These are phyloP conservation scores for Trichomonascus vanleenenianus DNA, from an alignment of 805 yeast genomes.

Conservation along the genomic window DNA sequence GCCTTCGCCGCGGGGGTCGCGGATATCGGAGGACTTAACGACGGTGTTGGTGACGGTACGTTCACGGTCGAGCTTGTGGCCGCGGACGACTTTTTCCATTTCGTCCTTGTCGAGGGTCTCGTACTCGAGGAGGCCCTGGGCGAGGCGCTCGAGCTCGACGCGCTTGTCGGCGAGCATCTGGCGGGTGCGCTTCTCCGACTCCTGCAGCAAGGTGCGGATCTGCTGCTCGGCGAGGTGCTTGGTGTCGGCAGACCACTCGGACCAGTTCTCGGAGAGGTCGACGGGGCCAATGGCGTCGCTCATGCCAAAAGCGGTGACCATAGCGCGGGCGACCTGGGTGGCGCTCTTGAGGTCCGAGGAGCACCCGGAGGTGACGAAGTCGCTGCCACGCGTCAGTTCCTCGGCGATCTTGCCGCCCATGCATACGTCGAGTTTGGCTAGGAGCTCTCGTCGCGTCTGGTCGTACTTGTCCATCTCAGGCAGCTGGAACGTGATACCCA, in stretches of 20 bases:
- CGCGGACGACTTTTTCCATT: slow-evolving; percentile 76
- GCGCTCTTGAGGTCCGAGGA: slow-evolving; percentile 86
- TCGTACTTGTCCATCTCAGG: slow-evolving; percentile 98
- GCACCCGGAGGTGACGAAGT: slow-evolving; percentile 92
- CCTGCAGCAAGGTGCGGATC: slow-evolving; percentile 65
- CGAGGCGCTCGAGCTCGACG: slow-evolving; percentile 74
- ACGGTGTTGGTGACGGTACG: slow-evolving; percentile 72
- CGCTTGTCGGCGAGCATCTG: slow-evolving; percentile 51
- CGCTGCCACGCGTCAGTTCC: slow-evolving; percentile 83
- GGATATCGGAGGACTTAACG: slow-evolving; percentile 38
- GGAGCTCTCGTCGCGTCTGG: slow-evolving; percentile 79
- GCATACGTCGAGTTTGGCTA: slow-evolving; percentile 89
- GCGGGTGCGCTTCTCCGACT: slow-evolving; percentile 75
- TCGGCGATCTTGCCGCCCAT: slow-evolving; percentile 99
- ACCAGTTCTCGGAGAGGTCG: slow-evolving; percentile 84
- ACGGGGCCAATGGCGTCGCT: slow-evolving; percentile 90
- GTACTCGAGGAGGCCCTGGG: slow-evolving; percentile 88
- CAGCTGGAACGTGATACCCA: slow-evolving; percentile 93
- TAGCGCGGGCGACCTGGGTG: slow-evolving; percentile 87
- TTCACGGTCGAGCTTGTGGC: slow-evolving; percentile 63
- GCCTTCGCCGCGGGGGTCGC: slow-evolving; percentile 19
- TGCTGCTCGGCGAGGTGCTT: slow-evolving; percentile 90
- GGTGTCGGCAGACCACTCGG: slow-evolving; percentile 83
- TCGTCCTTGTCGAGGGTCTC: slow-evolving; percentile 91
- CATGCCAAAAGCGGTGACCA: slow-evolving; percentile 98